Evolutionary conservation across 1,284 basidiomycete species (phyloP), one percentile per base, ranked within the genome.

Genomic region (Ganoderma leucocontextum): DNA sequence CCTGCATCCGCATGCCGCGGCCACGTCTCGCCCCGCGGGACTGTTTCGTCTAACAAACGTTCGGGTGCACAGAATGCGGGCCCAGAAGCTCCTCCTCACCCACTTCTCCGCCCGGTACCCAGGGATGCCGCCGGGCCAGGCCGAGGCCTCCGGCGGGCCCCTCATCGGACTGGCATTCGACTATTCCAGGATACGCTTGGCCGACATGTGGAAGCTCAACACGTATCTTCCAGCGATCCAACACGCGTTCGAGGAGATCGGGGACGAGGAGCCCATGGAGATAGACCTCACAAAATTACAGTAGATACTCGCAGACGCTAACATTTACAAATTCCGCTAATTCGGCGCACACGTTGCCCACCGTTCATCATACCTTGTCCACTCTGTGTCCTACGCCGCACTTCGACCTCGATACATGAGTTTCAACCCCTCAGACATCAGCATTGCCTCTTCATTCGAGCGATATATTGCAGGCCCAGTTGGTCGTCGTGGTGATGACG

Each of bases 61-160:
- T 29, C 38, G 22, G n/a, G 8, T 60, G 38, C 25, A 39, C 74
- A 95, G 93, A 72, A 97, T 97, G 95, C 84, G 87, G 8, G 96
- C 95, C 0, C 82, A 89, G 66, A 90, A 95, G 73, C 85, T 95
- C 33, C 86, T 99, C 42, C 86, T 99, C 33, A 99, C 96, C 2
- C 97, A 99, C 80, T 99, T 99, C 80, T 98, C 96, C 13, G 94
- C 95, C 65, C 90, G 97, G 13, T 98, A 98, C 79, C 96, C 96
- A 15, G 96, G 95, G 76, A 84, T 96, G 75, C 93, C 95, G 1
- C 85, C 86, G 1, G 55, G 64, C 7, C 62, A 44, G 15, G 53
- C 63, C 61, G 65, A 64, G 58, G 60, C 35, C 12, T 42, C 63
- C 19, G 64, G 25, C 69, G 69, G 25, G 67, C 78, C 63, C 81